These are phyloP conservation scores for Decorospora gaudefroyi DNA, from an alignment of 2,329 filamentous ascomycete species.

Conservation along the genomic window DNA sequence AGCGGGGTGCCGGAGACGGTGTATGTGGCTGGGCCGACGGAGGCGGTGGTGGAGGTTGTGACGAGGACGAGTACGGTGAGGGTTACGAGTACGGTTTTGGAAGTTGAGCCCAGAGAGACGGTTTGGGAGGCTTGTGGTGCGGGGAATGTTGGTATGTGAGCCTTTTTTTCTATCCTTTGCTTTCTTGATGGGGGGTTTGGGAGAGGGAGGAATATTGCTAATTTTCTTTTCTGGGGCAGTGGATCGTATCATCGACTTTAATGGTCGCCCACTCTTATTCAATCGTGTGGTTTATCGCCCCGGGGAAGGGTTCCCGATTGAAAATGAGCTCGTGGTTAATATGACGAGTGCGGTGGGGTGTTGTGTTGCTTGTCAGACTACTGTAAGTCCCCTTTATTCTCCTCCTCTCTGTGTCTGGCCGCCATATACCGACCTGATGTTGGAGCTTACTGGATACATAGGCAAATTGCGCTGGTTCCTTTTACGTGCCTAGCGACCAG, in stretches of 20 bases:
- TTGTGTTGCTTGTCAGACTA: constrained; percentile 35
- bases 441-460: constrained; percentile 4
- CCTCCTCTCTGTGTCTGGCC: neutral
- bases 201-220: no score
- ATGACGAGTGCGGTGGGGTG: constrained; percentile 20
- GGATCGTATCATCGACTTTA: constrained; percentile 21
- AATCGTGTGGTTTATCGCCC: constrained; percentile 29
- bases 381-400: constrained; percentile 18
- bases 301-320: constrained; percentile 26
- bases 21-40: constrained; percentile 15
- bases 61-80: constrained; percentile 24
- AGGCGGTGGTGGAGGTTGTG: constrained; percentile 20
- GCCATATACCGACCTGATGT: neutral
- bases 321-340: constrained; percentile 27
- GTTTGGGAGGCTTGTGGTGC: constrained; percentile 28
- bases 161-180: no score
- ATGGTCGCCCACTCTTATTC: constrained; percentile 24
- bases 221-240: constrained; percentile 22
- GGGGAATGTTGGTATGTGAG: constrained; percentile 34
- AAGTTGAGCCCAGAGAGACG: constrained; percentile 19
- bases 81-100: neutral
- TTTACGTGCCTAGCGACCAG: constrained; percentile 23
- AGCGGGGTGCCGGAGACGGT: constrained; percentile 20
- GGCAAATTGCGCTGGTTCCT: constrained; percentile 32
- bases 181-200: neutral